These are phyloP conservation scores for Umbelopsis isabellina DNA, from an alignment of 192 early-diverging fungal genomes.

Conservation along the genomic window DNA sequence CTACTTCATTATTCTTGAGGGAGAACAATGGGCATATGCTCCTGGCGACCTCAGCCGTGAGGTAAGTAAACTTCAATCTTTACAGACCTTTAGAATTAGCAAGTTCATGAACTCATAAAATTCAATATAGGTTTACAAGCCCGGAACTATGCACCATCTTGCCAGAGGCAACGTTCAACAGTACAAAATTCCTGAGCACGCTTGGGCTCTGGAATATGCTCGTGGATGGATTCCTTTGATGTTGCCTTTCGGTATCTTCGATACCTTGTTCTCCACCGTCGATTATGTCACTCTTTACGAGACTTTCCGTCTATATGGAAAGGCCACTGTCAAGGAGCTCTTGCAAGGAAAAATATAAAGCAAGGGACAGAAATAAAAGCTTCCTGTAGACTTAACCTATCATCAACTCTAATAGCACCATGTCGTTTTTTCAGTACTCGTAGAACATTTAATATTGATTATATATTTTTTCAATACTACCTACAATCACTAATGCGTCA, in stretches of 20 bases:
- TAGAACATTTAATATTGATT: too few species aligned
- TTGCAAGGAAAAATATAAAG: conserved; percentile 40
- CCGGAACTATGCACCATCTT: conserved; percentile 47
- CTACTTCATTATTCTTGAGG: conserved; percentile 51
- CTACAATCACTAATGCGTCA: too few species aligned
- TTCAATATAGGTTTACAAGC: conserved; percentile 33
- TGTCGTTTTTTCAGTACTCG: too few species aligned
- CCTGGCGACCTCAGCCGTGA: conserved; percentile 42
- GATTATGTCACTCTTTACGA: conserved; percentile 41
- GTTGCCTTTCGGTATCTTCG: conserved; percentile 49
- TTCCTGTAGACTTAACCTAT: too few species aligned
- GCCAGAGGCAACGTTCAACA: conserved; percentile 44
- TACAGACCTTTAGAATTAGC: background rate
- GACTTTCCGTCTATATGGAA: conserved; percentile 42
- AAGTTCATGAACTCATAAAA: background rate
- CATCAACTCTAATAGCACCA: too few species aligned
- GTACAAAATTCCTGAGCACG: conserved; percentile 52
- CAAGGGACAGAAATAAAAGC: background rate
- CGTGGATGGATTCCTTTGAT: conserved; percentile 48
- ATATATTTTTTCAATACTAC: too few species aligned
- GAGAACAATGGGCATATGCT: conserved; percentile 50
- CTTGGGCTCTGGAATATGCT: conserved; percentile 51
- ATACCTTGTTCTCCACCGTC: conserved; percentile 44
- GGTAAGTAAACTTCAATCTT: conserved; percentile 21
- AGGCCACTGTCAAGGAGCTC: conserved; percentile 31